Evolutionary conservation across 2,329 filamentous ascomycete species (phyloP).

Genomic region (Pestalotiopsis sp.): DNA sequence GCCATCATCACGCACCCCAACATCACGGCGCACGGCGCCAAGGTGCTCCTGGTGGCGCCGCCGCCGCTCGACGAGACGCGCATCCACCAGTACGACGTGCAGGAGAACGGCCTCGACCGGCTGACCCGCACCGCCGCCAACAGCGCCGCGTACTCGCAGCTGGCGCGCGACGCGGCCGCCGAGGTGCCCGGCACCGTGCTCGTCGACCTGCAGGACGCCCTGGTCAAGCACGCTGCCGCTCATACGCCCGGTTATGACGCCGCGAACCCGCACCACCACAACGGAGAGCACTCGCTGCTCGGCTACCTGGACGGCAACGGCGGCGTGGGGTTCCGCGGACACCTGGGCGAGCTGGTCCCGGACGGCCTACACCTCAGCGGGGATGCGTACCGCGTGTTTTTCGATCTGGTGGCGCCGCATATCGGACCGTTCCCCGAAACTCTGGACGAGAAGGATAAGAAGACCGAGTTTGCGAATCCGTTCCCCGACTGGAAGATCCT

Average conservation of each 20-base stretch:
- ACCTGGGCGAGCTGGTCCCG: constrained; percentile 53
- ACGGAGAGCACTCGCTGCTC: constrained; percentile 43
- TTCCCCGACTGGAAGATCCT: constrained; percentile 49
- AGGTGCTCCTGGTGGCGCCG: constrained; percentile 78
- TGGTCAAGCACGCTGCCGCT: constrained; percentile 71
- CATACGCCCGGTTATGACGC: constrained; percentile 49
- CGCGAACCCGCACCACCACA: constrained; percentile 6
- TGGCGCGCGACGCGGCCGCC: constrained; percentile 68
- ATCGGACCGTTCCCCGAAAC: constrained; percentile 41
- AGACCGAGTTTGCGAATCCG: constrained; percentile 36
- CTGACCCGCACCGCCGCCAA: constrained; percentile 48
- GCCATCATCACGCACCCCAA: constrained; percentile 73
- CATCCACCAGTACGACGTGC: constrained; percentile 47
- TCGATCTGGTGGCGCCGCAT: constrained; percentile 48
- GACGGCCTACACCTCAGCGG: constrained; percentile 62
- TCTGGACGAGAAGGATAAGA: constrained; percentile 34
- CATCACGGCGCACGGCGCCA: constrained; percentile 70
- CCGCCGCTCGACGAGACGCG: constrained; percentile 82
- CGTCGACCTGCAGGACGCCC: constrained; percentile 77
- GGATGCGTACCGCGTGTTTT: constrained; percentile 56
- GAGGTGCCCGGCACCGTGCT: constrained; percentile 68
- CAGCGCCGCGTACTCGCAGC: constrained; percentile 59
- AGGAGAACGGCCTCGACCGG: constrained; percentile 45
- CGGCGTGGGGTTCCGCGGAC: constrained; percentile 41
- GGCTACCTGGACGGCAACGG: constrained; percentile 49